phyloP scores from a whole-genome alignment of 1,284 basidiomycete species.

The Hemileia vastatrix region DNA sequence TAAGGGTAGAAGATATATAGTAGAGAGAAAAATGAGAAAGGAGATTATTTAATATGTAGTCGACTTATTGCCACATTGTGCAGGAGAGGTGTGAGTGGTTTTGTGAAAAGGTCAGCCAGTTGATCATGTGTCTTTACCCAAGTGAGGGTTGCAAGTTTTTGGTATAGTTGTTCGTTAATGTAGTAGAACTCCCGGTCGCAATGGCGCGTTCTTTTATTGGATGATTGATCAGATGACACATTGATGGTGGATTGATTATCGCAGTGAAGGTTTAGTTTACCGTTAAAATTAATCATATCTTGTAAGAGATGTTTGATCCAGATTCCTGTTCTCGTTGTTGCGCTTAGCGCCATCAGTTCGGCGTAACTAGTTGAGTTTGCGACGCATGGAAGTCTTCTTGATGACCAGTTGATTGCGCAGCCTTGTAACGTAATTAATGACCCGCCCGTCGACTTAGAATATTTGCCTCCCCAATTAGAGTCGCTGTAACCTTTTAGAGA shows the following conservation, averaged over 20 bases:
- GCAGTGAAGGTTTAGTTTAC: background rate
- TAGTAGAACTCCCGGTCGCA: background rate
- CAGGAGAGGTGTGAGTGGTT: background rate
- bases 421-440: background rate
- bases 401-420: background rate
- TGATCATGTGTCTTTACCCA: background rate
- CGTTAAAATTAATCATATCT: background rate
- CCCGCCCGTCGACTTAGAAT: background rate
- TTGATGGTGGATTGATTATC: background rate
- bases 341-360: conserved; percentile 1
- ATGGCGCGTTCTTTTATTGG: conserved; percentile 1
- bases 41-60: too few species aligned
- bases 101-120: background rate
- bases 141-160: background rate
- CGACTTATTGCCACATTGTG: too few species aligned
- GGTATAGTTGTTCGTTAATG: background rate
- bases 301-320: background rate
- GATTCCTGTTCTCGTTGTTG: background rate
- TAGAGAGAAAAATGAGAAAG: too few species aligned
- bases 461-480: background rate
- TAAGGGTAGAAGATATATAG: too few species aligned
- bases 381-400: background rate
- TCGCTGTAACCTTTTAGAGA: background rate
- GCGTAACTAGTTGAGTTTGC: background rate
- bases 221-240: background rate